Conservation (phyloP, 805 yeast genomes). For the Ogataea nitratoaversa region DNA sequence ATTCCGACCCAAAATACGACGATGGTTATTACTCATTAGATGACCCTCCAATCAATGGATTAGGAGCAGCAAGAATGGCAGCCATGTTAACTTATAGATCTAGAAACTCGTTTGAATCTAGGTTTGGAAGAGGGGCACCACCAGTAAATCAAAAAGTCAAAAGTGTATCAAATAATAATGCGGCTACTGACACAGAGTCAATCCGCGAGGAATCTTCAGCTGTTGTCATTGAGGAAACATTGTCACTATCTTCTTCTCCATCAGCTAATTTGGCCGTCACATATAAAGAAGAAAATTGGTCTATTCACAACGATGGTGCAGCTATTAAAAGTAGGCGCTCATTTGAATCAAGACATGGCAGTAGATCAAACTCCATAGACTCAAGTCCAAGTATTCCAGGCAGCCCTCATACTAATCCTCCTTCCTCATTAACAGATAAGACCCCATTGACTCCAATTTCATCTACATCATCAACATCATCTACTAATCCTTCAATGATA, state of each 20-base stretch:
- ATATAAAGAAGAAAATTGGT: constrained; percentile 56
- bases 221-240: constrained; percentile 2
- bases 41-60: constrained; percentile 82
- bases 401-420: constrained; percentile 14
- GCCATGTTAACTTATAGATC: constrained; percentile 91
- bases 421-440: constrained; percentile 2
- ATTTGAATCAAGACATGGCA: constrained; percentile 26
- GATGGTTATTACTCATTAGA: constrained; percentile 80
- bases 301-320: constrained; percentile 82
- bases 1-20: constrained; percentile 87
- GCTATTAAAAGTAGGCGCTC: constrained; percentile 17
- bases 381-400: constrained; percentile 31
- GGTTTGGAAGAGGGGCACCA: constrained; percentile 84
- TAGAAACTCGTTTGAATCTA: constrained; percentile 82
- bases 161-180: constrained; percentile 8
- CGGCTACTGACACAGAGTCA: neutral
- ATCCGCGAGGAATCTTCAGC: constrained; percentile 9
- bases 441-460: constrained; percentile 4
- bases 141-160: constrained; percentile 25
- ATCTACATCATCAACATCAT: constrained; percentile 8
- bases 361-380: constrained; percentile 26
- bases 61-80: constrained; percentile 97
- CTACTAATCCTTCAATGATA: constrained; percentile 37
- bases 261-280: constrained; percentile 3
- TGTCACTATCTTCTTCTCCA: constrained; percentile 1